Base-by-base conservation (phyloP, 441 rosid genomes). In the Euphorbia celastroides region DNA sequence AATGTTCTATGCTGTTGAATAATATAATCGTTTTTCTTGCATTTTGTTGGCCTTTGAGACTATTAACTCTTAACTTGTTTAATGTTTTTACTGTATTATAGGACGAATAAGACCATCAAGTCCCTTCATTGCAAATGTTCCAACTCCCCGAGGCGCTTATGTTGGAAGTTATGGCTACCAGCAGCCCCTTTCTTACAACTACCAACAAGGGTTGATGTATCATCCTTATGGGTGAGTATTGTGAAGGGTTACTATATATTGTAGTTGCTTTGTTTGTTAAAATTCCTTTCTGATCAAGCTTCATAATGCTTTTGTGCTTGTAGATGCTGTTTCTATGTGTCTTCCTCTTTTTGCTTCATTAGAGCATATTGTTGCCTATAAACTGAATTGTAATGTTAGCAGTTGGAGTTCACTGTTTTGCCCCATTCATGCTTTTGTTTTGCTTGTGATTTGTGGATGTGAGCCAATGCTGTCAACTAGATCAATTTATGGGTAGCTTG, bases 161-260 rank as follows among this genome's bases (percentile, higher is more conserved):
- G 79, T 77, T 65, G 97, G 98, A 78, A 81, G 76, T 74, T 77
- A 75, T 77, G 86, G 88, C 36, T 86, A 88, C 77, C 97, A 88
- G 77, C 96, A 84, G 50, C 84, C 86, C 30, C 73, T 81, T 77
- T 71, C 93, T 73, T 86, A 79, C 76, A 72, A 70, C 85, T 89
- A 89, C 76, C 97, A 89, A 41, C 96, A 89, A 73, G 96, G 92
- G 74, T 48, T 89, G 74, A 70, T 82, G 78, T 87, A 87, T 70
- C 95, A 96, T 80, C 76, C 86, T 59, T 89, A 89, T 74, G 96
- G 97, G 98, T 90, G 73, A 87, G 94, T 81, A 70, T 61, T 68
- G 17, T 42, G 27, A 61, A 27, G 23, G 60, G 38, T 12, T 55
- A 48, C 25, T 65, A 6, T 62, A 20, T 57, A 30, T 38, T 48